phyloP scores from a whole-genome alignment of 2,329 filamentous ascomycete species.

The Mycosphaerella sp. region DNA sequence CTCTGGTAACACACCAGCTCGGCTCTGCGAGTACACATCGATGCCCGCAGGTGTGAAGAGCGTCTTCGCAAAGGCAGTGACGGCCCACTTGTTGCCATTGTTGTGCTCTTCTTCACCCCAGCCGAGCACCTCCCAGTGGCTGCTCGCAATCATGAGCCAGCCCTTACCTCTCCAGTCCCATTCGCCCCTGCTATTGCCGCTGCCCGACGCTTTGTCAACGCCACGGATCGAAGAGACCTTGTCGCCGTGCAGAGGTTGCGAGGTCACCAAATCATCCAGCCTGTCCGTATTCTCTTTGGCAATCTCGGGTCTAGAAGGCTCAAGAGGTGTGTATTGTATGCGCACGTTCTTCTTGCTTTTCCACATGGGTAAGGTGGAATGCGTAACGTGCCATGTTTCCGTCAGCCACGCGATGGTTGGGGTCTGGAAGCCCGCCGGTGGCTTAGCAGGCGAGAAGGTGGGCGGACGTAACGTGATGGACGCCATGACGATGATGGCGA shows the following conservation, averaged over 20 bases:
- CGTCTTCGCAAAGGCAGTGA: constrained; percentile 80
- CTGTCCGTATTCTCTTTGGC: constrained; percentile 38
- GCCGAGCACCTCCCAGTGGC: constrained; percentile 75
- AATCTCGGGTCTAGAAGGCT: constrained; percentile 32
- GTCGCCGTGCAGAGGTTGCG: constrained; percentile 50
- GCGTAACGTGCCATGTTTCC: constrained; percentile 66
- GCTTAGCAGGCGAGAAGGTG: constrained; percentile 27
- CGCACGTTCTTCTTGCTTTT: constrained; percentile 69
- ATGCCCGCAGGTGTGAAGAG: constrained; percentile 76
- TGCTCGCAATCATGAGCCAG: constrained; percentile 63
- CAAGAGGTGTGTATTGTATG: constrained; percentile 64
- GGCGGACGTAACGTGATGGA: constrained; percentile 29
- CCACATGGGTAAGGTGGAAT: constrained; percentile 77
- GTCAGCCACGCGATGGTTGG: constrained; percentile 56
- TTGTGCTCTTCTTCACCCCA: constrained; percentile 54
- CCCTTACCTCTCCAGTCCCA: constrained; percentile 79
- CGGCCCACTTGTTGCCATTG: constrained; percentile 54
- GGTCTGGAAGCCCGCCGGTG: constrained; percentile 33
- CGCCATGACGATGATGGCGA: constrained; percentile 12
- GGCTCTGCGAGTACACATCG: constrained; percentile 66
- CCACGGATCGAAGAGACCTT: constrained; percentile 58
- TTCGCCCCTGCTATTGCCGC: constrained; percentile 33
- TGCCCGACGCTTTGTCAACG: constrained; percentile 50
- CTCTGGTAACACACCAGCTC: constrained; percentile 53
- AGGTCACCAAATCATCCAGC: constrained; percentile 68